These are phyloP conservation scores for Bidens hawaiensis DNA, from an alignment of 140 eudicot genomes.

Conservation along the genomic window DNA sequence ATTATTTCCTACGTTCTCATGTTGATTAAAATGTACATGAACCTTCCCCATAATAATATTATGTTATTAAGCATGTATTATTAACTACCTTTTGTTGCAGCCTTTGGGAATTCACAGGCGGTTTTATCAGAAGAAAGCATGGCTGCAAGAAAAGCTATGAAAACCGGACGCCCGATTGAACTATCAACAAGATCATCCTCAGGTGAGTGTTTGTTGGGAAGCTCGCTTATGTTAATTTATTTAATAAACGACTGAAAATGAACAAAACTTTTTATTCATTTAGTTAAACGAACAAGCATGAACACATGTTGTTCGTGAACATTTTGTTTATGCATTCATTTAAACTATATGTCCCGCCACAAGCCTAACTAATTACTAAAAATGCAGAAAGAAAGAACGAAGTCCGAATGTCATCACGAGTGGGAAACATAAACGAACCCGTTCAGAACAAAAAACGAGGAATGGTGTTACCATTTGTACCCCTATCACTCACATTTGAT, in stretches of 20 bases:
- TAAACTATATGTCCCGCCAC: too few species aligned
- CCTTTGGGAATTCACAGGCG: constrained; percentile 70
- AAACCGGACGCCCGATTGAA: constrained; percentile 40
- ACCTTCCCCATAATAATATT: too few species aligned
- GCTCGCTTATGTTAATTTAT: too few species aligned
- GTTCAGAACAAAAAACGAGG: constrained; percentile 51
- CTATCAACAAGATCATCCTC: constrained; percentile 40
- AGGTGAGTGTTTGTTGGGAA: too few species aligned
- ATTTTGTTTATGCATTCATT: too few species aligned
- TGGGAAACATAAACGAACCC: constrained; percentile 28
- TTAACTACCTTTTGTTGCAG: constrained; percentile 43
- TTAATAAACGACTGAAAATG: too few species aligned
- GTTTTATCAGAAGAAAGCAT: constrained; percentile 67
- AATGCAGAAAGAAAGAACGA: constrained; percentile 49
- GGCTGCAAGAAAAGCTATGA: constrained; percentile 54
- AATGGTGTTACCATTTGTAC: constrained; percentile 69
- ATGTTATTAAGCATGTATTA: not conserved
- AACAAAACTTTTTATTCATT: too few species aligned
- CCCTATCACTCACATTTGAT: constrained; percentile 56
- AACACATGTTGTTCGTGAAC: too few species aligned
- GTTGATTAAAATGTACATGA: too few species aligned
- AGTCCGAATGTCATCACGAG: constrained; percentile 52
- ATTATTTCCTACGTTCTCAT: too few species aligned
- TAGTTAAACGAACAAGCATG: too few species aligned
- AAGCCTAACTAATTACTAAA: too few species aligned